A percentile compares a stretch with the other conserved stretches of the same genome.
Conservation (phyloP, 176 grass and related monocot genomes). For the Zea luxurians region DNA sequence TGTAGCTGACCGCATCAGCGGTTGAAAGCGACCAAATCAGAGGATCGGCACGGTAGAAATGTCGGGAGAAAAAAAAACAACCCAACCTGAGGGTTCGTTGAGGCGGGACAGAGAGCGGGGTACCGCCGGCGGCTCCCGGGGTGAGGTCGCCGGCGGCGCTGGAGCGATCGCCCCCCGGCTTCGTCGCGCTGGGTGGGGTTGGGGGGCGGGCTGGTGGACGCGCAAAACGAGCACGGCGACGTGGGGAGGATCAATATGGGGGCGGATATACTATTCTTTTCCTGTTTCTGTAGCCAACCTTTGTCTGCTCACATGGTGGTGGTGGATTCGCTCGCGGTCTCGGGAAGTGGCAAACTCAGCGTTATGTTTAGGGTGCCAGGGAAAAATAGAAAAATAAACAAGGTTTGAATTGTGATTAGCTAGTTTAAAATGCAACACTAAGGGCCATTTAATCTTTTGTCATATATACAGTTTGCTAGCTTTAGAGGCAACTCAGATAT, state of each 20-base stretch:
- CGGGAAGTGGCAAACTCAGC: too few species aligned
- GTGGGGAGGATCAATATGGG: constrained; percentile 8
- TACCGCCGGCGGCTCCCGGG: constrained; percentile 50
- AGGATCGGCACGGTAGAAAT: not conserved
- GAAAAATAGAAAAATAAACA: too few species aligned
- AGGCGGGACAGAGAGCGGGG: not conserved
- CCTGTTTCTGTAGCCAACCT: constrained; percentile 25
- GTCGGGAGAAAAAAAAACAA: not conserved
- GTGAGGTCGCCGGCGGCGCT: constrained; percentile 48
- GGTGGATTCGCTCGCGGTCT: constrained; percentile 12
- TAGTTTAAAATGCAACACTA: too few species aligned
- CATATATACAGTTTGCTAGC: too few species aligned
- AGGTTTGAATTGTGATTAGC: too few species aligned
- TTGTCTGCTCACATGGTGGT: constrained; percentile 16
- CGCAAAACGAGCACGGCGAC: constrained; percentile 35
- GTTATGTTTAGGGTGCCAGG: too few species aligned
- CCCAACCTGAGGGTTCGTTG: constrained; percentile 26
- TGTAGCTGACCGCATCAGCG: not conserved
- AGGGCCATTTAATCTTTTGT: too few species aligned
- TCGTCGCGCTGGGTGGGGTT: constrained; percentile 33
- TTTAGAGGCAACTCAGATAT: too few species aligned
- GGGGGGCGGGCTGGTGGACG: constrained; percentile 25
- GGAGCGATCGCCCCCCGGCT: constrained; percentile 47
- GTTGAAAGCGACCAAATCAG: constrained; percentile 8
- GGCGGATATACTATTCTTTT: not conserved